phyloP scores from a whole-genome alignment of 192 early-diverging fungal genomes.

The Entrophospora sp. region DNA sequence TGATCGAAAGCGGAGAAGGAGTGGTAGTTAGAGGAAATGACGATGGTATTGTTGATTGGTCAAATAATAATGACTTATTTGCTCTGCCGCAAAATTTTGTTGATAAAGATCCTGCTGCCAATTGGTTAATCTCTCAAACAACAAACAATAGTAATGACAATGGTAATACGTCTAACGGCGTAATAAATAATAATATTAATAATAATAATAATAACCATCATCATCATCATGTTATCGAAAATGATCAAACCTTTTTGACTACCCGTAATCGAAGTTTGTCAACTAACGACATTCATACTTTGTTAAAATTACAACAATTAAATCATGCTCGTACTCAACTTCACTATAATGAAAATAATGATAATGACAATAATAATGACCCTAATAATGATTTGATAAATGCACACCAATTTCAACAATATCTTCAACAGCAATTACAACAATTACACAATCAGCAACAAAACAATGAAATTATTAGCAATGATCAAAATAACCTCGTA shows the following conservation, averaged over 20 bases:
- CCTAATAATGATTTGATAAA: too few relatives aligned
- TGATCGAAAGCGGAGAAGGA: too few relatives aligned
- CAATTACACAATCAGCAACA: neutral
- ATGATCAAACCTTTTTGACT: constrained; percentile 12
- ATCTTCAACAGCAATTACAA: neutral
- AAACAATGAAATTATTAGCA: neutral
- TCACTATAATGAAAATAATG: too few relatives aligned
- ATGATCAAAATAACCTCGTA: too few relatives aligned
- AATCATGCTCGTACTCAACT: neutral
- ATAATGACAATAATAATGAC: too few relatives aligned
- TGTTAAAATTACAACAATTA: constrained; percentile 10
- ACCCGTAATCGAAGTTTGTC: constrained; percentile 20
- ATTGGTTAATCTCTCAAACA: neutral
- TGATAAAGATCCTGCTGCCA: neutral
- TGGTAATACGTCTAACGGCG: too few relatives aligned
- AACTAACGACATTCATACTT: constrained; percentile 17
- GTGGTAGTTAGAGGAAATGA: too few relatives aligned
- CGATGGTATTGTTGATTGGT: too few relatives aligned
- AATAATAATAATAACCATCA: neutral
- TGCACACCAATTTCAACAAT: neutral
- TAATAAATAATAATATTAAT: neutral
- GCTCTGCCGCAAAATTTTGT: constrained; percentile 4
- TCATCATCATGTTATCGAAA: too few relatives aligned
- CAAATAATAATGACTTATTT: too few relatives aligned
- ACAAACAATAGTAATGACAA: neutral